Conservation (phyloP, 805 yeast species). For the Candida nanaspora region DNA sequence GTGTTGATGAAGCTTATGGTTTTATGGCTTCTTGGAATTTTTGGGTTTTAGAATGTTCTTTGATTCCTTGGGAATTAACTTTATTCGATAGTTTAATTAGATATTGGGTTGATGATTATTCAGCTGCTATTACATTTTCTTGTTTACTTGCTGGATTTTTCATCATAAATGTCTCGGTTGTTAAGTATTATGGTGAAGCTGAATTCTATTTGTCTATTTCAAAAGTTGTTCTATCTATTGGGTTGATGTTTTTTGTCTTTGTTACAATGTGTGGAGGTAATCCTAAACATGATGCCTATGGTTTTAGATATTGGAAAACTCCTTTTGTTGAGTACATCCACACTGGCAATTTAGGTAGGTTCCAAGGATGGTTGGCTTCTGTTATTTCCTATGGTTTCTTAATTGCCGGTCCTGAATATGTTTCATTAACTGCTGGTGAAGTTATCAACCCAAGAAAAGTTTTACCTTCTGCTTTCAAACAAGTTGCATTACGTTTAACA, state of each 20-base stretch:
- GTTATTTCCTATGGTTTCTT: constrained; percentile 35
- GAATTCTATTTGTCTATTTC: constrained; percentile 41
- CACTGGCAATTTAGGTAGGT: constrained; percentile 37
- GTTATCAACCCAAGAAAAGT: constrained; percentile 39
- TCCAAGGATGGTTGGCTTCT: constrained; percentile 37
- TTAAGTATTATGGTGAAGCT: constrained; percentile 38
- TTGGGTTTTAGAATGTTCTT: constrained; percentile 39
- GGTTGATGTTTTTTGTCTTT: constrained; percentile 36
- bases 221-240: constrained; percentile 36
- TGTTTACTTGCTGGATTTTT: constrained; percentile 35
- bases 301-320: constrained; percentile 26
- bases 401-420: constrained; percentile 44
- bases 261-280: constrained; percentile 47
- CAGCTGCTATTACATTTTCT: constrained; percentile 38
- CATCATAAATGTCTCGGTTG: constrained; percentile 35
- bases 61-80: constrained; percentile 43
- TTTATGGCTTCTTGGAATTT: constrained; percentile 44
- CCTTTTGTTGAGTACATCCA: constrained; percentile 30
- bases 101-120: constrained; percentile 40
- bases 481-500: constrained; percentile 36
- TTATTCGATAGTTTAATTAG: constrained; percentile 40
- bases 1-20: constrained; percentile 38
- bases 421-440: constrained; percentile 42
- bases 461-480: constrained; percentile 40
- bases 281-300: constrained; percentile 34